phyloP scores from a whole-genome alignment of 148 eudicot species.

The Rhododendron kiyosumense region DNA sequence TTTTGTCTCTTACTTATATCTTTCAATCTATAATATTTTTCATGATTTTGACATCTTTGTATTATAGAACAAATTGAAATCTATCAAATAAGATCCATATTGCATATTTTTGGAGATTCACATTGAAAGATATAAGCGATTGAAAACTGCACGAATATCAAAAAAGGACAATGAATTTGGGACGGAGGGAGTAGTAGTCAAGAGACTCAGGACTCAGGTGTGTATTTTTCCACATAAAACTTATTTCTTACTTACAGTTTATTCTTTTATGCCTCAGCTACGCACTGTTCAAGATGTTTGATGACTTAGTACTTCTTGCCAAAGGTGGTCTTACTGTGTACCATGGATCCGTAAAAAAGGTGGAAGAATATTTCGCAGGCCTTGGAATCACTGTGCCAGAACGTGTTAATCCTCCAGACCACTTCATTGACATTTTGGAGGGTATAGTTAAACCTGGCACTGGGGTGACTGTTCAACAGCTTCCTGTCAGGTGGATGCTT shows the following conservation, averaged over 20 bases:
- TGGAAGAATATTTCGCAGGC: constrained; percentile 78
- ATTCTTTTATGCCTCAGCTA: constrained; percentile 47
- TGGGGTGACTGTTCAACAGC: constrained; percentile 69
- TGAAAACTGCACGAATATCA: too few relatives aligned
- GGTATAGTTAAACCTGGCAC: constrained; percentile 67
- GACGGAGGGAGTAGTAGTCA: too few relatives aligned
- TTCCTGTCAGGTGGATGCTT: constrained; percentile 98
- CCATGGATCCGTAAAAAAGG: constrained; percentile 84
- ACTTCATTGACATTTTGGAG: constrained; percentile 86
- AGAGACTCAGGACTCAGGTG: background rate
- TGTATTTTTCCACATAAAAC: background rate
- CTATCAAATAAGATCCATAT: too few relatives aligned
- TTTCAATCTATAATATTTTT: too few relatives aligned
- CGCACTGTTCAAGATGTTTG: constrained; percentile 88
- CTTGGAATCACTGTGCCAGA: constrained; percentile 79
- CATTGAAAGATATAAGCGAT: too few relatives aligned
- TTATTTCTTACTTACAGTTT: background rate
- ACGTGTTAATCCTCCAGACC: constrained; percentile 90
- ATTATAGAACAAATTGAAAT: too few relatives aligned
- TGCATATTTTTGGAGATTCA: too few relatives aligned
- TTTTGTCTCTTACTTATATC: too few relatives aligned
- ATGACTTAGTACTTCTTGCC: constrained; percentile 89
- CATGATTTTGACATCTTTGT: too few relatives aligned
- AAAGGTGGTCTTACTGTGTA: constrained; percentile 93
- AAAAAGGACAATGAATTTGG: too few relatives aligned